These are phyloP conservation scores for Calvatia gigantea DNA, from an alignment of 768 basidiomycete genomes.

Conservation along the genomic window DNA sequence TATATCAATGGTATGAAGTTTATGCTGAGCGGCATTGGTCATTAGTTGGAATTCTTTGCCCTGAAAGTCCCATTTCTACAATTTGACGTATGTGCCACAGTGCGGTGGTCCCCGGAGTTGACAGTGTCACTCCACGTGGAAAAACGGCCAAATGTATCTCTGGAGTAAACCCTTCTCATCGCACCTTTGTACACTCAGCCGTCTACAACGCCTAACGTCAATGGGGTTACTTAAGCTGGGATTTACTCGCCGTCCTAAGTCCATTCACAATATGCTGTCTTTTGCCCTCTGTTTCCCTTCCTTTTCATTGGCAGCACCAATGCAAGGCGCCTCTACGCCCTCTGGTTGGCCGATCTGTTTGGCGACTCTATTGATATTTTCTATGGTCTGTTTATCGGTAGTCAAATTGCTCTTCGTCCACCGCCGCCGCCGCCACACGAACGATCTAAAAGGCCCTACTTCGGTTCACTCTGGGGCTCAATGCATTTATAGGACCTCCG, in stretches of 20 bases:
- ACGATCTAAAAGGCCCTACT: background rate
- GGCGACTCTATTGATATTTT: conserved; percentile 2
- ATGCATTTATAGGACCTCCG: background rate
- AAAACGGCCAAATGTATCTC: too few relatives aligned
- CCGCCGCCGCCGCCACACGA: conserved; percentile 2
- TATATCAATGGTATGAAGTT: background rate
- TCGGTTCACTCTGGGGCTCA: background rate
- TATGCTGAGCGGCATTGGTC: too few relatives aligned
- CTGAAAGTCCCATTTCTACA: too few relatives aligned
- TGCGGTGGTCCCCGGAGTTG: too few relatives aligned
- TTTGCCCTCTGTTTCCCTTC: background rate
- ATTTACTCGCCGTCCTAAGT: background rate
- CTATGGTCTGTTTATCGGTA: background rate
- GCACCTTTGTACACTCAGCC: background rate
- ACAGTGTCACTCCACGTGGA: too few relatives aligned
- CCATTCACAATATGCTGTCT: background rate
- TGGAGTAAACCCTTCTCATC: background rate
- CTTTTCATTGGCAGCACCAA: conserved; percentile 1
- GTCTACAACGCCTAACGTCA: background rate
- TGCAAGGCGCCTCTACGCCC: conserved; percentile 4
- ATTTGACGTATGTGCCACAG: too few relatives aligned
- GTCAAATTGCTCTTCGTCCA: conserved; percentile 10
- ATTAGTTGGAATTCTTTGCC: background rate
- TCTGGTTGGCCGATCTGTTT: conserved; percentile 8
- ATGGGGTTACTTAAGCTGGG: background rate